Evolutionary conservation across 176 grass and related monocot genomes (phyloP).

Genomic region (Miscanthus lutarioriparius): DNA sequence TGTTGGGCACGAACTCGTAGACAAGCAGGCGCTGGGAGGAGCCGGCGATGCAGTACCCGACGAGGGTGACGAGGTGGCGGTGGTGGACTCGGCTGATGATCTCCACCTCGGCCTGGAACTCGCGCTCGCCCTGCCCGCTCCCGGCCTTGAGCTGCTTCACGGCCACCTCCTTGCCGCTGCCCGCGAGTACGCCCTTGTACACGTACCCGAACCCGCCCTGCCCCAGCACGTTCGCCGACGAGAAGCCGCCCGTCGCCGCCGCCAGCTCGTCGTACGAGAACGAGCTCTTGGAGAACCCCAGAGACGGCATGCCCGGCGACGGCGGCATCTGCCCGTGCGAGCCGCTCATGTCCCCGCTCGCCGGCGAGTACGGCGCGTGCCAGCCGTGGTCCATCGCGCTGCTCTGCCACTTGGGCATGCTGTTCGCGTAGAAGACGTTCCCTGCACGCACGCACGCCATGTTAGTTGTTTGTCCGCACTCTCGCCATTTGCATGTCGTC

Average conservation of each 20-base stretch:
- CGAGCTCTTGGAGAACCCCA: slow-evolving; percentile 70
- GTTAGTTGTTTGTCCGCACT: neutral
- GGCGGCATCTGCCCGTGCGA: slow-evolving; percentile 38
- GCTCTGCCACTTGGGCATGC: slow-evolving; percentile 49
- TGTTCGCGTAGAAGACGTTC: slow-evolving; percentile 59
- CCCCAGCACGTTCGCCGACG: slow-evolving; percentile 64
- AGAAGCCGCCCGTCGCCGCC: slow-evolving; percentile 63
- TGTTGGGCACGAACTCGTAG: slow-evolving; percentile 87
- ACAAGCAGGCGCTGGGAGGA: slow-evolving; percentile 71
- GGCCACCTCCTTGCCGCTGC: slow-evolving; percentile 79
- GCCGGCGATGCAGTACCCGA: slow-evolving; percentile 87
- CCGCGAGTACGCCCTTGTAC: slow-evolving; percentile 69
- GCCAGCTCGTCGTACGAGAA: slow-evolving; percentile 88
- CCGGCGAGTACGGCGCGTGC: slow-evolving; percentile 25
- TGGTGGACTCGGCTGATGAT: slow-evolving; percentile 99
- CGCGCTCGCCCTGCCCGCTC: slow-evolving; percentile 94
- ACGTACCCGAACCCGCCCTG: slow-evolving; percentile 96
- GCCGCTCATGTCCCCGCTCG: slow-evolving; percentile 65
- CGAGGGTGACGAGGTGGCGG: slow-evolving; percentile 91
- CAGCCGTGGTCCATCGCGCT: slow-evolving; percentile 37
- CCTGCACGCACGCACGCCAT: slow-evolving; percentile 14
- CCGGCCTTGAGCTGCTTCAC: slow-evolving; percentile 96
- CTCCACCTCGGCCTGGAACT: slow-evolving; percentile 99
- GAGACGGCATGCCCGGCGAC: slow-evolving; percentile 47
- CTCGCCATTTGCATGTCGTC: neutral